A percentile compares a stretch with the other conserved stretches of the same genome.
Evolutionary conservation across 768 basidiomycete species (phyloP).

Genomic region (Agaricus sinodeliciosus): DNA sequence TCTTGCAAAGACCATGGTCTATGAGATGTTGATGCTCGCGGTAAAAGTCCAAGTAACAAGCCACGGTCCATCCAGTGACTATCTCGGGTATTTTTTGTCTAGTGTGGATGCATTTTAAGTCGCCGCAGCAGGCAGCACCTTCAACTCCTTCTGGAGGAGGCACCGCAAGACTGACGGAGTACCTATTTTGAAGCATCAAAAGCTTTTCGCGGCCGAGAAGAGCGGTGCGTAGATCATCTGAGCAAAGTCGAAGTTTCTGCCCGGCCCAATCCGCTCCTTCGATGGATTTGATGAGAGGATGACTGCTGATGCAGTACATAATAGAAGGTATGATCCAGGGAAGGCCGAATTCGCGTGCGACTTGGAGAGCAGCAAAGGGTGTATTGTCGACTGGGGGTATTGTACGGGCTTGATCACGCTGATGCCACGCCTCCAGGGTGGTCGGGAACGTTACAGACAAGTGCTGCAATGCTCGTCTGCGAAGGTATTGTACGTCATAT

Average conservation of each 20-base stretch:
- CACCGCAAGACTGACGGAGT: neutral
- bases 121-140: slow-evolving; percentile 10
- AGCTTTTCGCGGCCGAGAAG: slow-evolving; percentile 22
- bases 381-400: slow-evolving; percentile 32
- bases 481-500: slow-evolving; percentile 31
- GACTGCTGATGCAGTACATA: slow-evolving; percentile 30
- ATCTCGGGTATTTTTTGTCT: slow-evolving; percentile 19
- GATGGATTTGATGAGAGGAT: slow-evolving; percentile 29
- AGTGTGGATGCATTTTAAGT: slow-evolving; percentile 13
- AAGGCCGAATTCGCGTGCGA: slow-evolving; percentile 28
- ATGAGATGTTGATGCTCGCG: slow-evolving; percentile 21
- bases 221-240: slow-evolving; percentile 22
- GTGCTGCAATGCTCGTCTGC: slow-evolving; percentile 26
- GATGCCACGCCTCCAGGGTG: slow-evolving; percentile 26
- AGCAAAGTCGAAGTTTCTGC: slow-evolving; percentile 17
- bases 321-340: slow-evolving; percentile 29
- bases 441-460: slow-evolving; percentile 30
- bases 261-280: slow-evolving; percentile 25
- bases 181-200: slow-evolving; percentile 16
- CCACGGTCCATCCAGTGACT: slow-evolving; percentile 23
- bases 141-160: slow-evolving; percentile 13
- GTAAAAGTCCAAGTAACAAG: slow-evolving; percentile 26
- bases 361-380: slow-evolving; percentile 29
- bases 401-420: slow-evolving; percentile 26
- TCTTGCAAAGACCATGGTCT: slow-evolving; percentile 18